Base-by-base conservation (phyloP, 768 basidiomycete species). In the Mycena sanguinolenta region DNA sequence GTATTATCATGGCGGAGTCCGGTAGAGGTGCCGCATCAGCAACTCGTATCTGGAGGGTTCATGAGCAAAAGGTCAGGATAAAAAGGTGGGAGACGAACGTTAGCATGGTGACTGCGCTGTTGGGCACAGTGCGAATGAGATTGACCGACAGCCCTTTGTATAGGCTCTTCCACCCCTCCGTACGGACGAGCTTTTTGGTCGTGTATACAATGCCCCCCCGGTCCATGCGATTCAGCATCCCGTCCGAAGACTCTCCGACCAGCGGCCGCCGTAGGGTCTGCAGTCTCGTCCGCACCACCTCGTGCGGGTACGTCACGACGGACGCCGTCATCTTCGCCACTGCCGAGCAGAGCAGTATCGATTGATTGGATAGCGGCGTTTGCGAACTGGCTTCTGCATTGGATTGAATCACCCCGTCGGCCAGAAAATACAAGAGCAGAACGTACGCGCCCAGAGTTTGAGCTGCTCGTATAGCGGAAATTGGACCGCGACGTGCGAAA, bases 131-230 rank as follows among this genome's bases (percentile, higher is more conserved):
- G 68, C 97, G 86, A 60, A 98, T 81, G 28, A 99, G 87, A 81
- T 98, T 99, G 72, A 98, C 90, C n/a, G 93, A 94, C 67, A 99
- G 79, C 9, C 98, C 98, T 69, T 93, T 92, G 83, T 99, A 99
- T 65, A 99, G 86, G 38, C 93, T 95, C 49, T 86, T 86, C 92
- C 94, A 95, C 17, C 96, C 96, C 77, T 97, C 96, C 74, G 93
- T 92, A 50, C 81, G 78, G 61, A 96, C 82, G 67, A 99, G 91
- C 73, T 88, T 89, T 77, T 82, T 84, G 10, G 90, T 90, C 69
- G 92, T 95, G 77, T 90, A 87, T 36, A 95, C 79, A 68, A 96
- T 83, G n/a, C 95, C 94, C 62, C 89, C 84, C 67, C 84, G 82
- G 7, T 73, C 69, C 8, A 61, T 46, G 53, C 85, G 82, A 67